A percentile compares a stretch with the other conserved stretches of the same genome.
phyloP scores from a whole-genome alignment of 495 filamentous ascomycete species.

The Clavariopsis aquatica region DNA sequence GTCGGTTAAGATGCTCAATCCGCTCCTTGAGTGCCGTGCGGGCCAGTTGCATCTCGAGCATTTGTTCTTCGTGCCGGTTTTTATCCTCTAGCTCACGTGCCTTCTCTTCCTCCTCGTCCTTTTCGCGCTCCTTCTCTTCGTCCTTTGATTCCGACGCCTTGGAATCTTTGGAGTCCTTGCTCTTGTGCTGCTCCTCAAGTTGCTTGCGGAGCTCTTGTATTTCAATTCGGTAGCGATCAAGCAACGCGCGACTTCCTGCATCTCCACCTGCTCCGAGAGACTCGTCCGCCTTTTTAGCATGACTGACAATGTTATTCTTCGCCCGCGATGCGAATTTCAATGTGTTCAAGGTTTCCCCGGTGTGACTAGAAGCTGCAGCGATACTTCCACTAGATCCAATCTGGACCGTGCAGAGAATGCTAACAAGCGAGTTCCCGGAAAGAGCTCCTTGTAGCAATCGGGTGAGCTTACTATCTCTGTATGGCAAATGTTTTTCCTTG shows the following conservation, averaged over 20 bases:
- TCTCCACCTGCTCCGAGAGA: constrained; percentile 67
- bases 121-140: constrained; percentile 56
- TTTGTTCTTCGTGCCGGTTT: constrained; percentile 90
- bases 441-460: constrained; percentile 88
- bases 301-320: constrained; percentile 96
- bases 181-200: constrained; percentile 74
- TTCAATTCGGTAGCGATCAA: constrained; percentile 93
- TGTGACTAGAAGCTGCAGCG: constrained; percentile 65
- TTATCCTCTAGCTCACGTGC: constrained; percentile 75
- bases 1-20: constrained; percentile 93
- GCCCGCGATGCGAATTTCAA: constrained; percentile 95
- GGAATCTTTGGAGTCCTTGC: constrained; percentile 62
- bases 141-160: constrained; percentile 62
- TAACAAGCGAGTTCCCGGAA: constrained; percentile 90
- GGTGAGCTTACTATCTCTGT: constrained; percentile 95
- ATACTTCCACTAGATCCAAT: constrained; percentile 66
- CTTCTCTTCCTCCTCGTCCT: constrained; percentile 64
- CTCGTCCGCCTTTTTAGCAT: constrained; percentile 93
- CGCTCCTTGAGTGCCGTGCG: constrained; percentile 94
- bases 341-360: constrained; percentile 88
- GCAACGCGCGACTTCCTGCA: constrained; percentile 78
- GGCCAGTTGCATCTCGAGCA: constrained; percentile 96
- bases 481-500: constrained; percentile 89
- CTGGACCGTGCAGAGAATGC: constrained; percentile 94
- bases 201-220: constrained; percentile 80